phyloP scores from a whole-genome alignment of 1,284 basidiomycete species.

The Cronartium ribicola region DNA sequence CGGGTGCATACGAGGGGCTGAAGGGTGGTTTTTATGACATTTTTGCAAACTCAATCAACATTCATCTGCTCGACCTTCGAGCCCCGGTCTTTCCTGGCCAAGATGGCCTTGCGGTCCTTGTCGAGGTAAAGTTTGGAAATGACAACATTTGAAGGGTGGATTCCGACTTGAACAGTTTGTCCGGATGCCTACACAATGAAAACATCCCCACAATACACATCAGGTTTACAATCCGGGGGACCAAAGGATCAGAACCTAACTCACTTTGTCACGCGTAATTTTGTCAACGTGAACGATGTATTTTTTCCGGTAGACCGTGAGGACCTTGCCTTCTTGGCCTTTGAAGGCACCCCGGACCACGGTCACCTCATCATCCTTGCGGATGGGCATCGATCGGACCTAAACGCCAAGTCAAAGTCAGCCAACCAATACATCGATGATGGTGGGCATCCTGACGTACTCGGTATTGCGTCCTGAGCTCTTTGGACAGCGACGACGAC shows the following conservation, averaged over 20 bases:
- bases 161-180: conserved; percentile 83
- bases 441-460: conserved; percentile 5
- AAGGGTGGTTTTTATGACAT: not conserved
- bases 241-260: not conserved
- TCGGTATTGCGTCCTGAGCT: conserved; percentile 26
- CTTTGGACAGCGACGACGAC: conserved; percentile 37
- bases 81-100: conserved; percentile 54
- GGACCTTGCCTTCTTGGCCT: conserved; percentile 75
- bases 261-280: conserved; percentile 91
- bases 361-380: conserved; percentile 97
- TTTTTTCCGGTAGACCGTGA: conserved; percentile 91
- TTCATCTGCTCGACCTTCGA: conserved; percentile 27
- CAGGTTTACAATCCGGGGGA: not conserved
- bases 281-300: conserved; percentile 99
- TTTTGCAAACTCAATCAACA: conserved; percentile 12
- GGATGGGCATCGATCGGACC: conserved; percentile 88
- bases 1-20: conserved; percentile 1
- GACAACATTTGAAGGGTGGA: conserved; percentile 96
- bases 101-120: conserved; percentile 55
- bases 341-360: conserved; percentile 69
- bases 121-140: conserved; percentile 58
- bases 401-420: conserved; percentile 50
- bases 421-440: not conserved
- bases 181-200: conserved; percentile 60
- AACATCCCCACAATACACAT: not conserved